Evolutionary conservation across 148 eudicot genomes (phyloP), one percentile per base, ranked within the genome.

Genomic region (Dysphania ambrosioides): DNA sequence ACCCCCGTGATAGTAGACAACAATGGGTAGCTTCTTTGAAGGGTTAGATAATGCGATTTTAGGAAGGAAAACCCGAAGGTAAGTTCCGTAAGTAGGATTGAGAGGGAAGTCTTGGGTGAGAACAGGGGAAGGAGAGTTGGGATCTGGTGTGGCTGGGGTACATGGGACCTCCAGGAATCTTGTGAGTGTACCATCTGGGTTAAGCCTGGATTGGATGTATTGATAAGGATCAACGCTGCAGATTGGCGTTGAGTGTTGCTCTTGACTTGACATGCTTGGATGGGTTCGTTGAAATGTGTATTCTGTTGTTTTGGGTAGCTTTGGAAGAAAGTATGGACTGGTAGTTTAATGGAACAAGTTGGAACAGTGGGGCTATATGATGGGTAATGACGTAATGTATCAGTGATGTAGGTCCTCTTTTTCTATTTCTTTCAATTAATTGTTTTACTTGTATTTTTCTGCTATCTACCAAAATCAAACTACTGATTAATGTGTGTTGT

Each of bases 1-100:
- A 15, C 86, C 86, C 30, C 86, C 83, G 35, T 83, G 86, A 59
- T 57, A 77, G 59, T 83, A 83, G 1, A 80, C 70, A 8, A 80
- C 67, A 76, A 83, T 75, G 15, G 86, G 83, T n/a, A 83, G 80
- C 64, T 75, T 79, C 8, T 38, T 29, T 19, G 73, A 24, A 18
- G 66, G 26, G 11, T 61, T 13, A 35, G 70, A 70, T 27, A 70
- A 16, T 2, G 76, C 66, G 24, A 1, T 15, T 61, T 77, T 77
- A 1, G 86, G 86, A 12, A 80, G 62, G 76, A 66, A 80, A 41
- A 83, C 24, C 21, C 86, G 81, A 51, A 79, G 19, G 64, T 31
- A 83, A 16, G 83, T 83, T 1, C 73, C 58, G 70, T 70, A 75
- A 31, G 72, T 26, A 21, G 78, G 32, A 79, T 83, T 71, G 1